phyloP scores from a whole-genome alignment of 2,329 filamentous ascomycete species.

The Akanthomyces dipterigenus region DNA sequence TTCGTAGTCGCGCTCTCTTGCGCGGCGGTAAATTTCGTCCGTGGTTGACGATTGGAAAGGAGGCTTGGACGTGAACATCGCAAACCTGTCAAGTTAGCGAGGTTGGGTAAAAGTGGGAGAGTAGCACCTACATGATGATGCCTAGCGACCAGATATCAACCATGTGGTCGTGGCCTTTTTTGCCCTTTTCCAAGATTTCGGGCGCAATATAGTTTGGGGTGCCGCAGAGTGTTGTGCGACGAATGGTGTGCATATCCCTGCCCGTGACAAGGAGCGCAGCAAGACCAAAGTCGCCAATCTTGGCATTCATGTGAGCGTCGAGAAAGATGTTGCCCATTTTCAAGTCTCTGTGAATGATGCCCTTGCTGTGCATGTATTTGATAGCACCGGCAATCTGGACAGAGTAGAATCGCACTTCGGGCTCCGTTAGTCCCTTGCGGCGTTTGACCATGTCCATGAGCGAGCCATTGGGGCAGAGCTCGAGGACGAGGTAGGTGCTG shows the following conservation, averaged over 20 bases:
- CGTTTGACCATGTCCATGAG: conserved; percentile 97
- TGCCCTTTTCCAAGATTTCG: conserved; percentile 89
- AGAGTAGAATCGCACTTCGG: conserved; percentile 88
- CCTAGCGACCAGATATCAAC: conserved; percentile 98
- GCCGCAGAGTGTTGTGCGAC: conserved; percentile 89
- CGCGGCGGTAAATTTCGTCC: conserved; percentile 75
- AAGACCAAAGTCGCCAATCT: conserved; percentile 94
- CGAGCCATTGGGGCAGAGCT: conserved; percentile 91
- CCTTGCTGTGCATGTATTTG: conserved; percentile 94
- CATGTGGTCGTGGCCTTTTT: conserved; percentile 93
- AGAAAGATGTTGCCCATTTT: conserved; percentile 99
- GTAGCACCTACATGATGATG: conserved; percentile 72
- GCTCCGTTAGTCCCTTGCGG: conserved; percentile 81
- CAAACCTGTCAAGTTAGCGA: conserved; percentile 54
- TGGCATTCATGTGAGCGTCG: conserved; percentile 91
- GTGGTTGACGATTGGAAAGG: conserved; percentile 91
- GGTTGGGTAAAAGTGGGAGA: neutral
- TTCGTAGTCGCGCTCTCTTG: conserved; percentile 66
- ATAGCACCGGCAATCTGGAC: conserved; percentile 94
- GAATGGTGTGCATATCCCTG: conserved; percentile 75
- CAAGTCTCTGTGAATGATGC: conserved; percentile 91
- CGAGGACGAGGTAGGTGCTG: conserved; percentile 88
- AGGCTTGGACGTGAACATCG: conserved; percentile 91
- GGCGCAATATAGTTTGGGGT: conserved; percentile 98
- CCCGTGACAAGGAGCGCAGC: conserved; percentile 87